Base-by-base conservation (phyloP, 2,329 filamentous ascomycete genomes). In the Graphilbum sp. region DNA sequence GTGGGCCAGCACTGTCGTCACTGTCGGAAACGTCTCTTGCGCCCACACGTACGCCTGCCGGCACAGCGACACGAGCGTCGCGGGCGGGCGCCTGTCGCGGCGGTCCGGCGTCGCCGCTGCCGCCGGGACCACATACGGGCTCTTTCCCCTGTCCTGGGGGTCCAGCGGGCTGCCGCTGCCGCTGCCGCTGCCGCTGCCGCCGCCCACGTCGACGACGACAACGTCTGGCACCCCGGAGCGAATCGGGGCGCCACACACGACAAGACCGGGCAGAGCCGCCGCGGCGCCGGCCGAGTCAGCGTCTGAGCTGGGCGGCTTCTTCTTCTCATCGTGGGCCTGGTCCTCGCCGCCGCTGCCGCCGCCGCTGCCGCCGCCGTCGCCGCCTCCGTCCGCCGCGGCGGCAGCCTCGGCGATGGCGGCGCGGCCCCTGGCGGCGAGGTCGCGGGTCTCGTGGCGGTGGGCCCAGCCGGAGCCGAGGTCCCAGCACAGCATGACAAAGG, bases 21-120 rank as follows among this genome's bases (percentile, higher is more conserved):
- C 69, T 0, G 78, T 83, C 0, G 79, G 79, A 35, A 84, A 84
- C 0, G 77, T 83, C 49, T 78, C 74, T 43, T 77, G 73, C 0
- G 58, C 59, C 76, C 75, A 82, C n/a, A 52, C 50, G 40, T 71
- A 72, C 0, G 47, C 40, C 11, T 68, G 53, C 1, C 46, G 45
- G 5, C 58, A 40, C 0, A 74, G 46, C 0, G 72, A 76, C 2
- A 64, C 55, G 1, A 83, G 55, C 0, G 72, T 79, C 15, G 58
- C 50, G 1, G 45, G 56, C 34, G 3, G 15, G n/a, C n/a, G n/a
- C n/a, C n/a, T n/a, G n/a, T n/a, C n/a, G n/a, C n/a, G n/a, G n/a
- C n/a, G n/a, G n/a, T n/a, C n/a, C n/a, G n/a, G n/a, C n/a, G n/a
- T n/a, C n/a, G n/a, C n/a, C n/a, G n/a, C n/a, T n/a, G n/a, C n/a